Percentiles rank a stretch among this genome's conserved stretches.
phyloP scores from a whole-genome alignment of 768 basidiomycete species.

The Gymnopilus junonius region DNA sequence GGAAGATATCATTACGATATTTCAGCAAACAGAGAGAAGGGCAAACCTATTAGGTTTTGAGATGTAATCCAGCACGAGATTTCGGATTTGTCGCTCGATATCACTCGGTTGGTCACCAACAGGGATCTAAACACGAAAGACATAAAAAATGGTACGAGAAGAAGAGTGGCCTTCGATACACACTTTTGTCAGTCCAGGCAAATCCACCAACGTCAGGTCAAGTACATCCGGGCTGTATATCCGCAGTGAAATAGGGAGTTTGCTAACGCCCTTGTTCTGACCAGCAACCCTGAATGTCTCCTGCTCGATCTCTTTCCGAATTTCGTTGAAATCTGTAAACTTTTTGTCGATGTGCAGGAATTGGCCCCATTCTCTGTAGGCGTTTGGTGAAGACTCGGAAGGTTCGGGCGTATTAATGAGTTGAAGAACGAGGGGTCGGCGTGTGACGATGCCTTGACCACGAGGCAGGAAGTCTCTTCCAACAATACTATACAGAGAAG shows the following conservation, averaged over 20 bases:
- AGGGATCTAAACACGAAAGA: slow-evolving; percentile 63
- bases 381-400: slow-evolving; percentile 45
- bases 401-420: slow-evolving; percentile 88
- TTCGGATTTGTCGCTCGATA: slow-evolving; percentile 96
- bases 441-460: slow-evolving; percentile 93
- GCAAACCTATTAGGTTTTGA: slow-evolving; percentile 92
- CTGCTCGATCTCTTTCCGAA: slow-evolving; percentile 95
- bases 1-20: slow-evolving; percentile 1
- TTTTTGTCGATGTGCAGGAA: slow-evolving; percentile 96
- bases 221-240: slow-evolving; percentile 96
- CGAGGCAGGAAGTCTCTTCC: slow-evolving; percentile 90
- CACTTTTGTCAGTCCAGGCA: slow-evolving; percentile 96
- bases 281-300: slow-evolving; percentile 98
- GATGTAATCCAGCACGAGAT: slow-evolving; percentile 93
- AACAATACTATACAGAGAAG: slow-evolving; percentile 68
- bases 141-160: not conserved
- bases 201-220: slow-evolving; percentile 94
- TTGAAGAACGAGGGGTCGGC: slow-evolving; percentile 93
- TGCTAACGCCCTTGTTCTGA: slow-evolving; percentile 98
- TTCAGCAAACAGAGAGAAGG: not conserved
- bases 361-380: slow-evolving; percentile 90
- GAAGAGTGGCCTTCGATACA: slow-evolving; percentile 23
- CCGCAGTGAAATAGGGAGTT: slow-evolving; percentile 91
- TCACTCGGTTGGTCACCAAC: slow-evolving; percentile 98
- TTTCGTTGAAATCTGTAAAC: slow-evolving; percentile 95